Base-by-base conservation (phyloP, 2,329 filamentous ascomycete species). In the Canariomyces notabilis region DNA sequence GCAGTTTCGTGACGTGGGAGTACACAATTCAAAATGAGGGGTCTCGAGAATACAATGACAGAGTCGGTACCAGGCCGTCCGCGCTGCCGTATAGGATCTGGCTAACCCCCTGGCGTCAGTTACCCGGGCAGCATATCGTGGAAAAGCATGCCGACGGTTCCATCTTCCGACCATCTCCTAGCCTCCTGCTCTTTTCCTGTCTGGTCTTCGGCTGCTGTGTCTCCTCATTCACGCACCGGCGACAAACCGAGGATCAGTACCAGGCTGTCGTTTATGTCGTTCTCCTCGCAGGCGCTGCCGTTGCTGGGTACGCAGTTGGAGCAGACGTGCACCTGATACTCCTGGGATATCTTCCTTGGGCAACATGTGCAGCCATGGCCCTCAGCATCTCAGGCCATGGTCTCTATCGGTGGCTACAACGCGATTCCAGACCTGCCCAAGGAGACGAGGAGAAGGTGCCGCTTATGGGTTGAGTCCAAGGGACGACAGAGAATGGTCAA, bases 191-290 rank as follows among this genome's bases (percentile, higher is more conserved):
- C 12, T 50, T 43, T 18, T 62, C 63, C 9, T 66, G 63, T 46
- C 41, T 68, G 14, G 46, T 64, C 3, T 60, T 68, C 16, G 66
- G 66, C 6, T 65, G 58, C 34, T 61, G 61, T 5, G 60, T 66
- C 7, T 66, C 65, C 9, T 66, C 65, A 1, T 68, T 65, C 44
- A 51, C 58, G 2, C 64, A 66, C 29, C 58, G 65, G 23, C 58
- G 59, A 14, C 62, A 64, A 36, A 56, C 52, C 6, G 20, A 52
- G 20, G 64, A 67, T 37, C 54, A 40, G 18, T 59, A 58, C 19
- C 66, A 68, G 45, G 51, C 58, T 8, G 46, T 59, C 12, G 54
- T 67, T 7, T 66, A 66, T 34, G 19, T 60, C 5, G 23, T 61
- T 5, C 49, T 56, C 6, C 54, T 64, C 6, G 41, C 52, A 3